Base-by-base conservation (phyloP, 768 basidiomycete genomes). In the Tylopilus sp. region DNA sequence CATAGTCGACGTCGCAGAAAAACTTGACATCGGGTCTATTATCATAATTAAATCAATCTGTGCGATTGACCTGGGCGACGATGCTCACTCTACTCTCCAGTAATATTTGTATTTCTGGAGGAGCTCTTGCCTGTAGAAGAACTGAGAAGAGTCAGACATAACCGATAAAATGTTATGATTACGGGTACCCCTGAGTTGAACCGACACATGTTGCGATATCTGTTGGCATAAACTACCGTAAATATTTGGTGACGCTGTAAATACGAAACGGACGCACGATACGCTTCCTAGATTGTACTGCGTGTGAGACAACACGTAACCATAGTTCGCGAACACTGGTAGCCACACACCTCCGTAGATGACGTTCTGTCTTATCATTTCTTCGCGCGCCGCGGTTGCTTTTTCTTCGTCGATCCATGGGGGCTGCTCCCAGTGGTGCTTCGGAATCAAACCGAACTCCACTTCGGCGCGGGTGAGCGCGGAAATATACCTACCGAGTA, bases 141-240 rank as follows among this genome's bases (percentile, higher is more conserved):
- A 90, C 83, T 91, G 52, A 9, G 28, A 41, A 38, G 39, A 4
- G 45, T 52, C 7, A 61, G 47, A 45, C 17, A 44, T 12, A 33
- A 15, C 35, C 20, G 20, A 25, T 38, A 30, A 20, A 6, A 42
- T 15, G 46, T 10, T 4, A 17, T 25, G 21, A 20, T 31, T 39
- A 23, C 1, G 55, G 41, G 57, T 69, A 91, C 90, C 28, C 91
- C 92, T 42, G 90, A 93, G 70, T 95, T 92, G 71, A 85, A 98
- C 11, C 95, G 82, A 69, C 95, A 97, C 95, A 97, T 95, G 59
- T 95, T 93, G 36, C 94, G 83, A 63, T 97, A 95, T 18, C 82
- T 85, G 58, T 41, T 3, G 17, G n/a, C 26, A 28, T 45, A 44
- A 21, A 11, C 38, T 17, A n/a, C 4, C 38, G 23, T 60, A 11